These are phyloP conservation scores for Hirsutella thompsonii DNA, from an alignment of 2,329 filamentous ascomycete species.

Conservation along the genomic window DNA sequence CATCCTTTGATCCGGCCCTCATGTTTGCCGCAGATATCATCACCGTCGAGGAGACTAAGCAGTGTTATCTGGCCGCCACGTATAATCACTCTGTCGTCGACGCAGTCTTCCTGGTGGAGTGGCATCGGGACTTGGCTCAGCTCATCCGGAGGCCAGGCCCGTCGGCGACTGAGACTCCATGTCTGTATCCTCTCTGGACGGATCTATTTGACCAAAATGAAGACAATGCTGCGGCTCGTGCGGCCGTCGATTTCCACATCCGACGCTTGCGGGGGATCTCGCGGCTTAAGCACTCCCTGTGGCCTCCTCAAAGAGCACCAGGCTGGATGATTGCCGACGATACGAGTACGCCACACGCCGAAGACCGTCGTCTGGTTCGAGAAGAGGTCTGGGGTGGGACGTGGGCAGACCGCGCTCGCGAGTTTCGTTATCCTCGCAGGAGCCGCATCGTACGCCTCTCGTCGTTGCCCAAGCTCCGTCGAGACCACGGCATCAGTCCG, in stretches of 20 bases:
- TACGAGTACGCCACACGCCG: slow-evolving; percentile 5
- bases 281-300: slow-evolving; percentile 15
- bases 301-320: slow-evolving; percentile 18
- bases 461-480: slow-evolving; percentile 10
- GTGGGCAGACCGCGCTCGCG: slow-evolving; percentile 11
- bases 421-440: slow-evolving; percentile 17
- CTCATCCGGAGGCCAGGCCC: slow-evolving; percentile 11
- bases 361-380: slow-evolving; percentile 11
- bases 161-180: slow-evolving; percentile 8
- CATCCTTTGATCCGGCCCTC: slow-evolving; percentile 11
- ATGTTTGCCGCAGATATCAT: slow-evolving; percentile 18
- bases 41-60: slow-evolving; percentile 5
- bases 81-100: slow-evolving; percentile 23
- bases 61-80: slow-evolving; percentile 13
- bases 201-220: slow-evolving; percentile 18
- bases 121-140: slow-evolving; percentile 19
- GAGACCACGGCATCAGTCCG: slow-evolving; percentile 10
- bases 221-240: slow-evolving; percentile 13
- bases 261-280: slow-evolving; percentile 21
- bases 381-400: slow-evolving; percentile 15
- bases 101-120: slow-evolving; percentile 18
- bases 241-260: slow-evolving; percentile 16
- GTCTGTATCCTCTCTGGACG: slow-evolving; percentile 17
- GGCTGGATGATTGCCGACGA: slow-evolving; percentile 21
- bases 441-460: slow-evolving; percentile 16